Base-by-base conservation (phyloP, 768 basidiomycete species). In the Strobilomyces confusus region DNA sequence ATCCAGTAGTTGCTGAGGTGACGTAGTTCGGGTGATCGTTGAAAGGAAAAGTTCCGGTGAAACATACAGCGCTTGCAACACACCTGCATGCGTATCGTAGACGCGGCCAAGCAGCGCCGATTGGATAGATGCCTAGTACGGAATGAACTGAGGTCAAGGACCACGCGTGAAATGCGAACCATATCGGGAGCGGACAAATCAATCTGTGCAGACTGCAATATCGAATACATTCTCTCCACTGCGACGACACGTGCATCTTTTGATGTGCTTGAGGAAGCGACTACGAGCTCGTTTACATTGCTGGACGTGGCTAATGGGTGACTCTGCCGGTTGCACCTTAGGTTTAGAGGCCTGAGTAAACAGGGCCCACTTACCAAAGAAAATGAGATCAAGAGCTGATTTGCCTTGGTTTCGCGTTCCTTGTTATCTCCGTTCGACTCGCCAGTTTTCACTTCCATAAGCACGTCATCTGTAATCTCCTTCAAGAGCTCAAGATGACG, bases 51-150 rank as follows among this genome's bases (percentile, higher is more conserved):
- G 41, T 6, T 72, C 64, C 0, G 83, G 74, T 2, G 76, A 69
- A 2, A 73, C 73, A 68, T 94, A 95, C 9, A 97, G 73, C 0
- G 77, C 80, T 42, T 85, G 76, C 13, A 94, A 67, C 25, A 97
- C 87, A 2, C 70, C 61, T 2, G 71, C 54, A 26, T 83, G 77
- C 8, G 77, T 75, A 59, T 95, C 93, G 46, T 83, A 78, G 4
- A 91, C 70, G 2, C 90, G 83, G 14, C 84, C 79, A 29, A 86
- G 65, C 5, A 98, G 71, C 0, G 87, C 84, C 2, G 80, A 76
- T n/a, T 74, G 75, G 19, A 87, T 69, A 3, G 84, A 77, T 52
- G 77, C 73, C 86, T 86, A 38, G 3, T 33, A 46, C 13, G 47
- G 9, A 7, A 23, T 66, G 49, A 59, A 33, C 42, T 11, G 40